These are phyloP conservation scores for Dryas integrifolia DNA, from an alignment of 331 rosid species.

Conservation along the genomic window DNA sequence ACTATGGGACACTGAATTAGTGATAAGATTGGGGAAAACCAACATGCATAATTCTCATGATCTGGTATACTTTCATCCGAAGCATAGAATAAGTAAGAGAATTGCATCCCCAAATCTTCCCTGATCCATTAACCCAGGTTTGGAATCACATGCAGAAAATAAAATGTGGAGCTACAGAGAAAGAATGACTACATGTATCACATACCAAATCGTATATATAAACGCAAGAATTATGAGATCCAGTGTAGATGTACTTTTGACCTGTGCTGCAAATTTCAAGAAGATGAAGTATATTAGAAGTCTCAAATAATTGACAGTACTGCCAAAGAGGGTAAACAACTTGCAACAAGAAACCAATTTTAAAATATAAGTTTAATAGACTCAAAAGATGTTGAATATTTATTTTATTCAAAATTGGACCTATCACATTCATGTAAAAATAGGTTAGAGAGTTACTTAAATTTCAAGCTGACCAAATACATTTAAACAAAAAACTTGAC, in stretches of 20 bases:
- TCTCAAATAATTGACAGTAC: background rate
- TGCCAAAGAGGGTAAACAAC: background rate
- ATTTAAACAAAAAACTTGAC: background rate
- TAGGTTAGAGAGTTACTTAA: background rate
- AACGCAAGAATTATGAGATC: conserved; percentile 69
- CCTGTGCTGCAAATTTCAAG: conserved; percentile 74
- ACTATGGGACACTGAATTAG: background rate
- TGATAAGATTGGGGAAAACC: background rate
- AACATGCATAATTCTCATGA: background rate
- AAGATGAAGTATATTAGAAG: background rate
- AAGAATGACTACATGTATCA: background rate
- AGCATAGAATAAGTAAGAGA: background rate
- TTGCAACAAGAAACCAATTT: background rate
- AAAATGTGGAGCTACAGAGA: background rate
- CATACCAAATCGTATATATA: conserved; percentile 89
- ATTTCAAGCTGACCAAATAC: background rate
- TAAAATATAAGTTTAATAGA: background rate
- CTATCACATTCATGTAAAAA: background rate
- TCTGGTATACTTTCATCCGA: background rate
- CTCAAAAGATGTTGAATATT: background rate
- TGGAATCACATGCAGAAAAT: background rate
- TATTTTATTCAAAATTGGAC: background rate
- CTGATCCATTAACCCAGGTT: background rate
- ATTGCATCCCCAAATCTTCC: background rate
- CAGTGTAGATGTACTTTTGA: conserved; percentile 90